Percentiles rank a stretch among this genome's conserved stretches.
Evolutionary conservation across 169 alveolate genomes (phyloP).

Genomic region (Cyclospora cayetanensis): DNA sequence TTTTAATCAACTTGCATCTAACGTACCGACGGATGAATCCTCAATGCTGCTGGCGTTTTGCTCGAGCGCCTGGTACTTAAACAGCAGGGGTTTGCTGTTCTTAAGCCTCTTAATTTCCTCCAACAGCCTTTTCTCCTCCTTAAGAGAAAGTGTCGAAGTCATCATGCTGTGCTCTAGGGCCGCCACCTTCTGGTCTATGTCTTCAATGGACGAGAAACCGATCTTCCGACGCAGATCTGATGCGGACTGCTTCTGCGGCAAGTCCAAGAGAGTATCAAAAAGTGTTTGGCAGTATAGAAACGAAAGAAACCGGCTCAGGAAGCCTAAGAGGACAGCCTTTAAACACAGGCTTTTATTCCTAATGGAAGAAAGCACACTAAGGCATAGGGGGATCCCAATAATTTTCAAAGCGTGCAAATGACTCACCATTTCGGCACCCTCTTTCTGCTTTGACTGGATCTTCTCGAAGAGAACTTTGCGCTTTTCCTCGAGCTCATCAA

Average conservation of each 20-base stretch:
- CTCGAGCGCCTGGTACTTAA: slow-evolving; percentile 58
- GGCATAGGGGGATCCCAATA: too few relatives aligned
- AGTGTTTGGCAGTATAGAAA: too few relatives aligned
- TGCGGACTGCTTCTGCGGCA: slow-evolving; percentile 50
- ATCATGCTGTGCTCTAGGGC: slow-evolving; percentile 55
- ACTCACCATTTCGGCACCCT: slow-evolving; percentile 66
- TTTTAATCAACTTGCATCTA: too few relatives aligned
- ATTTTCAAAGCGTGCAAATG: background rate
- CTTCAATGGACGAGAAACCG: slow-evolving; percentile 64
- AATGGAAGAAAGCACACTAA: too few relatives aligned
- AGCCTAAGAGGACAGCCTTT: too few relatives aligned
- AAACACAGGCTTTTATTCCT: too few relatives aligned
- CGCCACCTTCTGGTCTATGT: slow-evolving; percentile 60
- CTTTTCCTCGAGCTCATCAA: slow-evolving; percentile 65
- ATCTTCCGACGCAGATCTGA: slow-evolving; percentile 66
- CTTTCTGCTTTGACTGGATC: slow-evolving; percentile 64
- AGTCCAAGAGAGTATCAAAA: too few relatives aligned
- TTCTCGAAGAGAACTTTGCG: slow-evolving; percentile 53
- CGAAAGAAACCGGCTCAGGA: too few relatives aligned
- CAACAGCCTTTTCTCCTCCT: slow-evolving; percentile 69
- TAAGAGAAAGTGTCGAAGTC: slow-evolving; percentile 63
- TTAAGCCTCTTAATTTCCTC: slow-evolving; percentile 69
- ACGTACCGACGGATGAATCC: slow-evolving; percentile 65
- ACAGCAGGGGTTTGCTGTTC: slow-evolving; percentile 63
- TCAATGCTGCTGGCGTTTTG: slow-evolving; percentile 56